Evolutionary conservation across 441 rosid genomes (phyloP).

Genomic region (Cnidoscolus chayamansa): DNA sequence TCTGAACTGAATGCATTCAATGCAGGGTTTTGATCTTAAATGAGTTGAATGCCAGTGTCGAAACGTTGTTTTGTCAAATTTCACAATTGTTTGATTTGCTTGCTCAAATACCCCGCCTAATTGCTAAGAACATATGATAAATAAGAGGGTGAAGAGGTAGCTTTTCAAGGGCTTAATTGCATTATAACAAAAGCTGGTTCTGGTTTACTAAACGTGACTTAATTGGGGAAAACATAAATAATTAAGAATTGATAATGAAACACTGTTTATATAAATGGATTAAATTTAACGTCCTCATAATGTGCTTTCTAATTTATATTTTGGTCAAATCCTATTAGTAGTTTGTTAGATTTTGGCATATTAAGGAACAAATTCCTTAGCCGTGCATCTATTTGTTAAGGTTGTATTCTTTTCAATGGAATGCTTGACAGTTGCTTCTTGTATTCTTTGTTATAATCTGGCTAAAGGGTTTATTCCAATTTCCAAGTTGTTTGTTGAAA

Average conservation of each 20-base stretch:
- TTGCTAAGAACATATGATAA: neutral
- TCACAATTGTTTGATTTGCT: neutral
- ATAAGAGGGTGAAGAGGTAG: neutral
- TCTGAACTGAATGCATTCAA: neutral
- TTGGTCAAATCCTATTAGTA: neutral
- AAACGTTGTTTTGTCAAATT: neutral
- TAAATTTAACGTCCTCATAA: neutral
- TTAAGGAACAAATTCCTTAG: neutral
- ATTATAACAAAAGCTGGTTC: neutral
- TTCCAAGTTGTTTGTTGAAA: neutral
- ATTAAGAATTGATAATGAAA: neutral
- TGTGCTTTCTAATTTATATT: neutral
- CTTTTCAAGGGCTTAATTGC: neutral
- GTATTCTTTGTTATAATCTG: neutral
- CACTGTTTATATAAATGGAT: neutral
- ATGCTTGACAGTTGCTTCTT: neutral
- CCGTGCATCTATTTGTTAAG: neutral
- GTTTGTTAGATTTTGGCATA: neutral
- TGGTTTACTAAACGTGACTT: neutral
- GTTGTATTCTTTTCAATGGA: neutral
- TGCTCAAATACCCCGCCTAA: neutral
- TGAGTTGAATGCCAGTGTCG: neutral
- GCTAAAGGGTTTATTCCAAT: neutral
- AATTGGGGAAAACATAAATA: neutral
- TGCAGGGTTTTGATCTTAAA: neutral